Percentiles rank a stretch among this genome's conserved stretches.
Evolutionary conservation across 1,284 basidiomycete species (phyloP).

Genomic region (Filobasidium uniguttulatum): DNA sequence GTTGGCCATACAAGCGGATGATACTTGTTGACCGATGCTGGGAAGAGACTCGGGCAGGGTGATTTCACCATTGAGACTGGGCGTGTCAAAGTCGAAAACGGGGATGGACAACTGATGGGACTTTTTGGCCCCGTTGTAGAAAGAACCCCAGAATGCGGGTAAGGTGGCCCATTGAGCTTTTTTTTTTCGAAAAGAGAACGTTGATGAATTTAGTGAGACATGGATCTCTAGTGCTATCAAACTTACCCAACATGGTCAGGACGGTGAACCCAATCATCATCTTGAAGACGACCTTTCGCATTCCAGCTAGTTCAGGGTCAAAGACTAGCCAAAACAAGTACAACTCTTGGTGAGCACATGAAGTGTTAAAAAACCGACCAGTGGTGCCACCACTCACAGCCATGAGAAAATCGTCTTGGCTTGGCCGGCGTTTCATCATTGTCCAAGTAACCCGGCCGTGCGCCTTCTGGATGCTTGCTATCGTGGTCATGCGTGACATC

Average conservation of each 20-base stretch:
- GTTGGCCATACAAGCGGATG: constrained; percentile 6
- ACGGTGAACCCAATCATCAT: constrained; percentile 1
- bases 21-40: constrained; percentile 6
- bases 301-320: constrained; percentile 9
- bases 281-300: constrained; percentile 12
- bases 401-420: background rate
- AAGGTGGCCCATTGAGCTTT: constrained; percentile 10
- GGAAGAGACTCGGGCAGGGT: background rate
- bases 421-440: no score
- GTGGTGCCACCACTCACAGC: background rate
- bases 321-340: constrained; percentile 1
- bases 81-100: background rate
- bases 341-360: background rate
- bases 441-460: no score
- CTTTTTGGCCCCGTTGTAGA: background rate
- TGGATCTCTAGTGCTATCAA: background rate
- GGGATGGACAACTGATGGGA: constrained; percentile 1
- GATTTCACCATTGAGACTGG: background rate
- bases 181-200: constrained; percentile 1
- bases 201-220: background rate
- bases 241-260: constrained; percentile 3
- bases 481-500: no score
- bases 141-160: constrained; percentile 12
- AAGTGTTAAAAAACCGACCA: background rate
- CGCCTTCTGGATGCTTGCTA: no score